Evolutionary conservation across 441 rosid species (phyloP).

Genomic region (Metrosideros polymorpha): DNA sequence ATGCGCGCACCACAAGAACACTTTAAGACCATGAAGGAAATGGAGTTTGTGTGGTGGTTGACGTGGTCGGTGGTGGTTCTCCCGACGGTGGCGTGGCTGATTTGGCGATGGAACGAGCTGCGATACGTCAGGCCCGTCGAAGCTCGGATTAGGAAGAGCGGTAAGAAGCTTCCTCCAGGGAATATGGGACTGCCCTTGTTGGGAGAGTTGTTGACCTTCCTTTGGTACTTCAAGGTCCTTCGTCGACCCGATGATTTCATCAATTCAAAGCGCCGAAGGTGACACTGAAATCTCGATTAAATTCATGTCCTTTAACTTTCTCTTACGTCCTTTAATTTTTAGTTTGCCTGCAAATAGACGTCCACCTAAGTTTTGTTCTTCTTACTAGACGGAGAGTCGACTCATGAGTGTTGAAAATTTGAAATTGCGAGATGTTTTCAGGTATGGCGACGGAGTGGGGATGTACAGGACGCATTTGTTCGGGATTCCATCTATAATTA

Average conservation of each 20-base stretch:
- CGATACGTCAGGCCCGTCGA: not conserved
- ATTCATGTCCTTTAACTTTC: not conserved
- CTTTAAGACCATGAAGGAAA: too few species aligned
- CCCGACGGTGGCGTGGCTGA: not conserved
- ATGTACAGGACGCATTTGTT: not conserved
- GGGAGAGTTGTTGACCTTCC: not conserved
- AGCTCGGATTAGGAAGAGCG: not conserved
- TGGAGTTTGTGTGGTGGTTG: not conserved
- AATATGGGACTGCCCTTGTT: not conserved
- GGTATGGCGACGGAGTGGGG: too few species aligned
- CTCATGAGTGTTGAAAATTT: not conserved
- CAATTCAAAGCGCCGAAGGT: not conserved
- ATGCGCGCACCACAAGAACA: too few species aligned
- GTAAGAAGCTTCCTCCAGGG: not conserved
- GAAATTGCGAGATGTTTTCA: not conserved
- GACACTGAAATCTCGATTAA: not conserved
- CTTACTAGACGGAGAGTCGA: not conserved
- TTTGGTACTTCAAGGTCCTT: too few species aligned
- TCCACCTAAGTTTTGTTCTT: not conserved
- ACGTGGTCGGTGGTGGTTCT: not conserved
- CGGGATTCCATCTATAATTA: not conserved
- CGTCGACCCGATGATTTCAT: not conserved
- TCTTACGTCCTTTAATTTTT: not conserved
- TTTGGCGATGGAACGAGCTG: not conserved
- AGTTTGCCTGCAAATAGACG: not conserved